Conservation (phyloP, 495 filamentous ascomycete species). For the Neurospora africana region DNA sequence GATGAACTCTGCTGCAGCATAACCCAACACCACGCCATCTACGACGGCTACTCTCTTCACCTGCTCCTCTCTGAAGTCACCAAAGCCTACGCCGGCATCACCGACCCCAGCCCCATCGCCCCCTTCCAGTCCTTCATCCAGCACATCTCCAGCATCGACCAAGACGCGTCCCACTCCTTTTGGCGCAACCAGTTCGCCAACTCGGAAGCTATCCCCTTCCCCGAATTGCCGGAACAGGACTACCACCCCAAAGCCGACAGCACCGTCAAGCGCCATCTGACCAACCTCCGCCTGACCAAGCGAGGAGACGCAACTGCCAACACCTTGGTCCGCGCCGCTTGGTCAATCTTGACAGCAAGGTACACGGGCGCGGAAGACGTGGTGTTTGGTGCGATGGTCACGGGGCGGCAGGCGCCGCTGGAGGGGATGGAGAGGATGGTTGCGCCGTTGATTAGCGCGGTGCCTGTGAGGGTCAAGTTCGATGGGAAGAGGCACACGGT, state of each 20-base stretch:
- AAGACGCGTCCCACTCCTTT: not conserved
- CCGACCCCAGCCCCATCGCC: not conserved
- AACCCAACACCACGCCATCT: constrained; percentile 54
- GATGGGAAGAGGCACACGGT: not conserved
- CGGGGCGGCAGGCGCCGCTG: constrained; percentile 36
- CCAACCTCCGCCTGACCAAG: constrained; percentile 1
- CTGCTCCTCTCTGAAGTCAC: constrained; percentile 13
- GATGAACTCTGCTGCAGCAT: constrained; percentile 28
- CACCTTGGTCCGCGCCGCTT: constrained; percentile 31
- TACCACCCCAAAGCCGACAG: not conserved
- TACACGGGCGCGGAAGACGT: constrained; percentile 31
- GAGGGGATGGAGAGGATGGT: constrained; percentile 37
- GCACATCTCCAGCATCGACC: constrained; percentile 18
- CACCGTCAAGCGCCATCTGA: not conserved
- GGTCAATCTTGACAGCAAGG: constrained; percentile 29
- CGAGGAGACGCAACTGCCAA: constrained; percentile 3
- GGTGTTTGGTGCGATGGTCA: constrained; percentile 31
- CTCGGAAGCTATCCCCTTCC: constrained; percentile 9
- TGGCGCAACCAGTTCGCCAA: not conserved
- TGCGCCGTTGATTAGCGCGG: constrained; percentile 47
- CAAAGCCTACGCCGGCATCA: constrained; percentile 2
- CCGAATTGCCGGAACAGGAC: constrained; percentile 7
- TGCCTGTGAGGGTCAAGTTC: constrained; percentile 37
- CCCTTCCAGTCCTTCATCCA: constrained; percentile 36
- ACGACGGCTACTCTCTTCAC: constrained; percentile 52